phyloP scores from a whole-genome alignment of 164 flowering plant species.

The Vitis rupestris region DNA sequence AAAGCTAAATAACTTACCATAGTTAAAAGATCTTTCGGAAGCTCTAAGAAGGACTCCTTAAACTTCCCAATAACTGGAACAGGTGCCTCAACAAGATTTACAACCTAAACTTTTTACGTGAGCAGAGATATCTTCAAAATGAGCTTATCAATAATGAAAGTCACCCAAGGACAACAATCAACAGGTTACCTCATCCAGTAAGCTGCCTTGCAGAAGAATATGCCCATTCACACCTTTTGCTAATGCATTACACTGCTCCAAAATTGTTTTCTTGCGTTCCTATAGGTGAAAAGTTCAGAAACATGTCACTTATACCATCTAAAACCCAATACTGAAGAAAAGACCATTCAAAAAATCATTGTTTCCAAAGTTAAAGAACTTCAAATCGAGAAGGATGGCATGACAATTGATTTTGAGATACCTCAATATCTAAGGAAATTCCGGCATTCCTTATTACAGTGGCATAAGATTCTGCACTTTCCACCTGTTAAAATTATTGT shows the following conservation, averaged over 20 bases:
- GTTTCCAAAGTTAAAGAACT: neutral
- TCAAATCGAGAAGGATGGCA: neutral
- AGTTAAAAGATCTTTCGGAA: slow-evolving; percentile 78
- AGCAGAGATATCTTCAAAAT: neutral
- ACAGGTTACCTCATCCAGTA: slow-evolving; percentile 72
- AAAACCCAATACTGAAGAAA: neutral
- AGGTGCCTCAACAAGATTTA: slow-evolving; percentile 94
- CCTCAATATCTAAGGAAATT: slow-evolving; percentile 69
- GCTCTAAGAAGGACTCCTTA: slow-evolving; percentile 76
- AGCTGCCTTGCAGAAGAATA: slow-evolving; percentile 36
- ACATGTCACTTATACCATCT: neutral
- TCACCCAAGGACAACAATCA: neutral
- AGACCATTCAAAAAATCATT: neutral
- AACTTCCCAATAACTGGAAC: slow-evolving; percentile 83
- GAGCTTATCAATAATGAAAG: neutral
- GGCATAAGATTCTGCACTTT: slow-evolving; percentile 70
- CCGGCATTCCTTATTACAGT: slow-evolving; percentile 59
- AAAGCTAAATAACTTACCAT: slow-evolving; percentile 50
- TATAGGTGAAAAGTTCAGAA: slow-evolving; percentile 24
- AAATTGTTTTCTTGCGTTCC: slow-evolving; percentile 67
- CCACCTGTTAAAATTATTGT: slow-evolving; percentile 44
- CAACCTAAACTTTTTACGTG: slow-evolving; percentile 48
- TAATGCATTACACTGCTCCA: slow-evolving; percentile 50
- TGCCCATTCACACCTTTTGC: slow-evolving; percentile 69
- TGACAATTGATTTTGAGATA: slow-evolving; percentile 11